Conservation (phyloP, 371 early-diverging fungal genomes). For the Neoconidiobolus thromboides region DNA sequence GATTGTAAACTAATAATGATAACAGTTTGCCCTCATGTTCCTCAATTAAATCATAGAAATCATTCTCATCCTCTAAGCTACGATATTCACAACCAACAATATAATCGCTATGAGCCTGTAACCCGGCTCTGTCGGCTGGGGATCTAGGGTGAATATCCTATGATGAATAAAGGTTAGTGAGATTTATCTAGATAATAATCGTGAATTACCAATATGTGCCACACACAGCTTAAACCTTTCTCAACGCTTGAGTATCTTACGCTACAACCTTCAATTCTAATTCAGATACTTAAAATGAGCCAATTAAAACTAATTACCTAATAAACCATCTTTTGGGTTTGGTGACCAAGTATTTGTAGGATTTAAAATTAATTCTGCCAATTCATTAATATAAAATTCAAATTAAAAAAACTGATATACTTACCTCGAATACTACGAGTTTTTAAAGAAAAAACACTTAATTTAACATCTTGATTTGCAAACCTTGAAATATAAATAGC, state of each 20-base stretch:
- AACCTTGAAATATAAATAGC: constrained; percentile 21
- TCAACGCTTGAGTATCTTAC: constrained; percentile 54
- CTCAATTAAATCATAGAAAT: constrained; percentile 34
- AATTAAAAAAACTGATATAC: neutral
- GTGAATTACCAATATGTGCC: constrained; percentile 35
- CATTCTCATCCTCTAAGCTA: constrained; percentile 30
- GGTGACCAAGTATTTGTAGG: neutral
- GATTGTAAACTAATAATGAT: constrained; percentile 36
- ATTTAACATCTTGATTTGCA: constrained; percentile 26
- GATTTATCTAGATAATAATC: neutral
- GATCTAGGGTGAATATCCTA: constrained; percentile 28
- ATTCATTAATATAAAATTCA: neutral
- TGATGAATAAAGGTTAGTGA: neutral
- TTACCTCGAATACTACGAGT: constrained; percentile 36
- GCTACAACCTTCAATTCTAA: constrained; percentile 33
- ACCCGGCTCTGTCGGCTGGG: constrained; percentile 44
- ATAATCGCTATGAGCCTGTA: constrained; percentile 32
- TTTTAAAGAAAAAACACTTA: constrained; percentile 51
- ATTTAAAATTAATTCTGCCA: constrained; percentile 2
- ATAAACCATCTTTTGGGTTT: neutral
- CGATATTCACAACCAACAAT: constrained; percentile 40
- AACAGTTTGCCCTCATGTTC: constrained; percentile 30
- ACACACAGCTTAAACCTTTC: constrained; percentile 39
- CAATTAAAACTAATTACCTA: neutral
- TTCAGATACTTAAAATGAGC: constrained; percentile 10